Base-by-base conservation (phyloP, 768 basidiomycete genomes). In the Calocera cornea region DNA sequence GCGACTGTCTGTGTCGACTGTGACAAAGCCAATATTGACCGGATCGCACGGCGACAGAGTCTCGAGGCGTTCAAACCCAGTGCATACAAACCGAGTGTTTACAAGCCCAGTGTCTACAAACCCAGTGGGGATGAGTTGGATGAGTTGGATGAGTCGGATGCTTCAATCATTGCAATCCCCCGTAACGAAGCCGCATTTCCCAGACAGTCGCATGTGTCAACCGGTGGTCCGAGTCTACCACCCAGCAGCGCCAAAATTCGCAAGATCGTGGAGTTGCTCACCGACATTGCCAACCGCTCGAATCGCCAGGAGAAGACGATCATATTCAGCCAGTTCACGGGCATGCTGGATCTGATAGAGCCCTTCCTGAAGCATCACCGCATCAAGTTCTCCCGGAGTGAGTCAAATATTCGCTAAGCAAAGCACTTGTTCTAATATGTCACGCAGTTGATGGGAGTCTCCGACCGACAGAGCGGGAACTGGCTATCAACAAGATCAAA, bases 321-420 rank as follows among this genome's bases (percentile, higher is more conserved):
- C 70, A 86, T 99, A 24, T 98, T 97, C 74, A 94, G 92, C 0
- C 95, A 97, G 73, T 92, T 92, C 70, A 97, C 95, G 0, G 81
- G 83, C 65, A 79, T 82, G 89, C 79, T 99, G 69, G 86, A 95
- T 75, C 74, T 97, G 67, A 81, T 97, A 50, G 85, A 95, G 76
- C 89, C 88, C 0, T 97, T 97, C 78, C 79, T 99, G 76, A 79
- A 79, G 33, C 82, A 84, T 1, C 79, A 81, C 14, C 84, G 85
- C 0, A 80, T 94, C 71, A 81, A 83, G 69, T 95, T 83, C 74
- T 89, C 89, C 33, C 84, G 94, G 74, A 98, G 95, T 97, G 74
- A 79, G 93, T 84, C 14, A 22, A 40, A 33, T 12, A 2, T 60
- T 33, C 54, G 24, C 10, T 24, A 2, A 14, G 22, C 12, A 44